Conservation (phyloP, 2,329 filamentous ascomycete species). For the Pyrenophora teres region DNA sequence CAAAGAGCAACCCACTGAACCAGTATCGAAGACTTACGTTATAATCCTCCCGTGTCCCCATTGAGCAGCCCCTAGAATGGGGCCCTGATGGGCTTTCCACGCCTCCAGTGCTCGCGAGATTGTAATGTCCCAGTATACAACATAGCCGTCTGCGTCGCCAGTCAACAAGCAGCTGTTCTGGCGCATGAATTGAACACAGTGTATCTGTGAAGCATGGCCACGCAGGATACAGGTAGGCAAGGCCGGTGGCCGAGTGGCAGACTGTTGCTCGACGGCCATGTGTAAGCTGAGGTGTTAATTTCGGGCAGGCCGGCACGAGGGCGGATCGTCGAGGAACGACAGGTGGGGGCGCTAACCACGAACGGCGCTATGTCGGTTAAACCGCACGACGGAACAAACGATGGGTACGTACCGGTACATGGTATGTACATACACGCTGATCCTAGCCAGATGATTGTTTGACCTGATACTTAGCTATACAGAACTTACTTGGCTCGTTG, state of each 20-base stretch:
- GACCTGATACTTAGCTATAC: too few species aligned
- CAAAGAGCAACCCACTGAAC: too few species aligned
- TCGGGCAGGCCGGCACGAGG: slow-evolving; percentile 39
- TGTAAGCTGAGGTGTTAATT: slow-evolving; percentile 29
- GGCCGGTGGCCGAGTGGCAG: slow-evolving; percentile 52
- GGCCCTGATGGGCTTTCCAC: slow-evolving; percentile 81
- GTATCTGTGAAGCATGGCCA: slow-evolving; percentile 81
- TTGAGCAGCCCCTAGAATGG: slow-evolving; percentile 73
- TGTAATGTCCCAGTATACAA: slow-evolving; percentile 82
- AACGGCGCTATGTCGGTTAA: slow-evolving; percentile 10
- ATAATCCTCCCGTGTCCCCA: slow-evolving; percentile 78
- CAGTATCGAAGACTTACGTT: slow-evolving; percentile 65
- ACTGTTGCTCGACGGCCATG: slow-evolving; percentile 38
- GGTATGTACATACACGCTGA: too few species aligned
- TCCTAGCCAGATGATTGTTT: too few species aligned
- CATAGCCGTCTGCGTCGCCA: slow-evolving; percentile 87
- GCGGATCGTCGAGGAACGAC: slow-evolving; percentile 27
- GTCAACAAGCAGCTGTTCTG: slow-evolving; percentile 78
- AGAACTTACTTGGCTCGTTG: too few species aligned
- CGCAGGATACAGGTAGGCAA: slow-evolving; percentile 75
- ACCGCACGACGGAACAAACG: neutral
- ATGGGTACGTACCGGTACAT: neutral
- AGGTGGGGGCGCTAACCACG: slow-evolving; percentile 16
- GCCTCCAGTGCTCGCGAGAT: slow-evolving; percentile 80
- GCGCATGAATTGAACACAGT: slow-evolving; percentile 73